Evolutionary conservation across 306 rosid species (phyloP), one percentile per base, ranked within the genome.

Genomic region (Vicia villosa): DNA sequence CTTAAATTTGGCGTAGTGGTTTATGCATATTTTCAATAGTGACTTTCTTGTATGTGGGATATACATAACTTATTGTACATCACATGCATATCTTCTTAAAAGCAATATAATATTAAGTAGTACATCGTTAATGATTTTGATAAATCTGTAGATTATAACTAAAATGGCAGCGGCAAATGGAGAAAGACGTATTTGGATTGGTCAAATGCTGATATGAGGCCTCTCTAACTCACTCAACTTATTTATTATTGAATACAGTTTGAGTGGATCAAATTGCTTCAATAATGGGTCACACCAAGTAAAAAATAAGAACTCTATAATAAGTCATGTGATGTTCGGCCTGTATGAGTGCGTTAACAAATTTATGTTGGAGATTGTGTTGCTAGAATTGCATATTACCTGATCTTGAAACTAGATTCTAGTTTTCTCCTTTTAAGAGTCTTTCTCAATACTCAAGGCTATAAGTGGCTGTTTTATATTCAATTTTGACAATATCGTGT

Each of bases 151-250:
- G 99, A 89, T 91, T 68, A 95, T 95, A 30, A 86, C 80, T 56
- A 95, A 91, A 82, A 80, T 95, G 92, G 78, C 97, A 57, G 99
- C 99, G 36, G 99, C 87, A 54, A 95, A 91, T 86, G 97, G 99
- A 37, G 95, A 87, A 34, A 88, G 96, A 49, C 86, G 96, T 71
- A 75, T 91, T 81, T 95, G 97, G 96, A 77, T 95, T 56, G 99
- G 99, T 72, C 95, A 5, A 43, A 43, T n/a, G 6, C n/a, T 43
- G 49, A 43, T 42, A 42, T 14, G 49, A 13, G 47, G n/a, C 1
- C 47, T 14, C n/a, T 41, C 15, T 3, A 12, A 5, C 47, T 11
- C 15, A 41, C 15, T 11, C 15, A 41, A 41, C 47, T 13, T 43
- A 13, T 43, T 43, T 43, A 43, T 12, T 43, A 6, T 43, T 13